Evolutionary conservation across 805 yeast species (phyloP).

Genomic region (Metschnikowia arizonensis): DNA sequence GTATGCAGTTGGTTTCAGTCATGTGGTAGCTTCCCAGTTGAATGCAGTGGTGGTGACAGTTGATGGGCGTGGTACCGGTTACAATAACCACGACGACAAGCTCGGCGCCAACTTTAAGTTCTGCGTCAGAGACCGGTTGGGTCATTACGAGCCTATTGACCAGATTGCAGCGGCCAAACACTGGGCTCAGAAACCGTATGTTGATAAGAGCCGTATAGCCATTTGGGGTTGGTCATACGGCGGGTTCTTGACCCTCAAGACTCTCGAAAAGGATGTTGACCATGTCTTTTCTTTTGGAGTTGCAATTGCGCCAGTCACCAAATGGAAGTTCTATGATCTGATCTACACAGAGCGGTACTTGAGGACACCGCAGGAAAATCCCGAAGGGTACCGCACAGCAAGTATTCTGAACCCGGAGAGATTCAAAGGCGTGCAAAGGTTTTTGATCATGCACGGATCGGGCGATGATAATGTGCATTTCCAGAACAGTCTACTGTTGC

Average conservation of each 20-base stretch:
- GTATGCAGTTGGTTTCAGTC: slow-evolving; percentile 62
- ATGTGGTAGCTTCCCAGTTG: slow-evolving; percentile 70
- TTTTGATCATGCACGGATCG: slow-evolving; percentile 90
- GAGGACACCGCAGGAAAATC: slow-evolving; percentile 73
- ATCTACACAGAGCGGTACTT: slow-evolving; percentile 93
- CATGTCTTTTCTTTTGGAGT: slow-evolving; percentile 79
- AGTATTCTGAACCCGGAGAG: slow-evolving; percentile 54
- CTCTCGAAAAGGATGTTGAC: slow-evolving; percentile 68
- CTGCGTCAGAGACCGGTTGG: slow-evolving; percentile 75
- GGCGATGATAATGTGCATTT: slow-evolving; percentile 97
- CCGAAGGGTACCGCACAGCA: slow-evolving; percentile 55
- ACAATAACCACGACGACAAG: slow-evolving; percentile 55
- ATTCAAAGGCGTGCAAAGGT: slow-evolving; percentile 57
- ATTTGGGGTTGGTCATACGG: slow-evolving; percentile 99
- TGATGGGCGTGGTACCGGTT: slow-evolving; percentile 97
- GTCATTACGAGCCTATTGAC: slow-evolving; percentile 77
- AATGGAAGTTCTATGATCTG: slow-evolving; percentile 89
- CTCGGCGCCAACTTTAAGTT: slow-evolving; percentile 57
- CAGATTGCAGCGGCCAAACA: slow-evolving; percentile 79
- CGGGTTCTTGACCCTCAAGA: slow-evolving; percentile 87
- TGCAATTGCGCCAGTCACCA: slow-evolving; percentile 97
- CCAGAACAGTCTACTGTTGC: slow-evolving; percentile 75
- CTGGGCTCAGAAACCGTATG: slow-evolving; percentile 61
- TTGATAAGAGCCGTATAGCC: slow-evolving; percentile 66
- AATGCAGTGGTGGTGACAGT: slow-evolving; percentile 88